A percentile compares a stretch with the other conserved stretches of the same genome.
These are phyloP conservation scores for Populus alba DNA, from an alignment of 345 rosid species.

Conservation along the genomic window DNA sequence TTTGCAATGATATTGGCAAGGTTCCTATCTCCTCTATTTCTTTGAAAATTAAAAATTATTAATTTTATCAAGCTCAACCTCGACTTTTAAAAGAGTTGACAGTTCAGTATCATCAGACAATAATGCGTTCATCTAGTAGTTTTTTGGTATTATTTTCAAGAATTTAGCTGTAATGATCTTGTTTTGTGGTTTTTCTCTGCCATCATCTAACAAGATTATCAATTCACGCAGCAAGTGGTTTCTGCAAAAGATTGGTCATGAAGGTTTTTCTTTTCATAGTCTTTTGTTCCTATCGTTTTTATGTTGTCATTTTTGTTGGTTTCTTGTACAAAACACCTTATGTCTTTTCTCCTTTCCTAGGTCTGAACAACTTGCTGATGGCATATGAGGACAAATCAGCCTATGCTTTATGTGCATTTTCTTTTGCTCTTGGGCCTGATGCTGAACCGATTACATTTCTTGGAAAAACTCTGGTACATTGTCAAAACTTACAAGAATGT, in stretches of 20 bases:
- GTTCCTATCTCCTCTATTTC: too few species aligned
- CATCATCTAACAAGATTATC: constrained; percentile 21
- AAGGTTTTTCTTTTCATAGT: constrained; percentile 51
- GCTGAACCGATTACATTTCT: constrained; percentile 65
- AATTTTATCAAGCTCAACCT: not conserved
- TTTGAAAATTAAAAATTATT: too few species aligned
- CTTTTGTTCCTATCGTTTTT: not conserved
- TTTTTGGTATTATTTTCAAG: not conserved
- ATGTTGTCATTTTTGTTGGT: constrained; percentile 2
- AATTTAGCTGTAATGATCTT: not conserved
- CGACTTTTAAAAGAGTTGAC: too few species aligned
- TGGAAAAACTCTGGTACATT: constrained; percentile 69
- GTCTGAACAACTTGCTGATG: constrained; percentile 75
- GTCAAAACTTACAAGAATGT: too few species aligned
- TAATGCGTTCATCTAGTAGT: not conserved
- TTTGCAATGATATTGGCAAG: not conserved
- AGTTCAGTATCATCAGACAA: not conserved
- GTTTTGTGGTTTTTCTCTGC: not conserved
- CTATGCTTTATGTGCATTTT: constrained; percentile 81
- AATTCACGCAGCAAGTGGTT: constrained; percentile 83
- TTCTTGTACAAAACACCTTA: constrained; percentile 57
- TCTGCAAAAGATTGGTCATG: constrained; percentile 84
- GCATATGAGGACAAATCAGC: constrained; percentile 96
- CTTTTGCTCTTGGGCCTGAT: constrained; percentile 75
- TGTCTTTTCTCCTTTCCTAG: constrained; percentile 58